Conservation (phyloP, 1,284 basidiomycete genomes). For the Sporisorium sorghi region DNA sequence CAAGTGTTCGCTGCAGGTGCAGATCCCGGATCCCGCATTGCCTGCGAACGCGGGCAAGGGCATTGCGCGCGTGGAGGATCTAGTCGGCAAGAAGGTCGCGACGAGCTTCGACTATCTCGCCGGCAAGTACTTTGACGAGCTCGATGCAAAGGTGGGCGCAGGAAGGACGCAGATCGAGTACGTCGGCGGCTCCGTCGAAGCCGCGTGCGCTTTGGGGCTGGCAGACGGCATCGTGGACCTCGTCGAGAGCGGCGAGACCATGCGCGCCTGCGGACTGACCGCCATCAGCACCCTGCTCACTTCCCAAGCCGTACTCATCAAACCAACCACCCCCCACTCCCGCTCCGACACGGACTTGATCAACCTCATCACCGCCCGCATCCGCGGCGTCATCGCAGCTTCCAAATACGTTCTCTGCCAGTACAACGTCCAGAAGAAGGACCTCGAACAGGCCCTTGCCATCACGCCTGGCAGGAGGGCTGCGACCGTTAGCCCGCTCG, state of each 20-base stretch:
- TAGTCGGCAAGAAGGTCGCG: constrained; percentile 90
- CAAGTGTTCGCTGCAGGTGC: constrained; percentile 92
- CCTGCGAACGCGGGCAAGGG: constrained; percentile 70
- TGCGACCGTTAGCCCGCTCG: constrained; percentile 88
- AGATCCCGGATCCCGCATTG: constrained; percentile 80
- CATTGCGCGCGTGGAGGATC: constrained; percentile 80
- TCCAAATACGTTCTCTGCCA: constrained; percentile 87
- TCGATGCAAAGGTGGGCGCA: constrained; percentile 75
- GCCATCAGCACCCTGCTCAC: constrained; percentile 83
- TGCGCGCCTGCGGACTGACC: constrained; percentile 96
- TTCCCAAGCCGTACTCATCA: constrained; percentile 94
- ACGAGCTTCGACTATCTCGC: constrained; percentile 93
- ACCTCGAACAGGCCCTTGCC: constrained; percentile 76
- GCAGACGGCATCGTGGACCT: constrained; percentile 85
- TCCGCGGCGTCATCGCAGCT: constrained; percentile 93
- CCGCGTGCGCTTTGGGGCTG: constrained; percentile 93
- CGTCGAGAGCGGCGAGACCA: constrained; percentile 95
- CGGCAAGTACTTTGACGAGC: constrained; percentile 79
- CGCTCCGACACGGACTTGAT: constrained; percentile 77
- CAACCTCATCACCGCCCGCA: constrained; percentile 83
- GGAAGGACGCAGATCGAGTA: constrained; percentile 87
- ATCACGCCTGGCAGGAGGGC: constrained; percentile 91
- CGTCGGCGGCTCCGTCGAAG: constrained; percentile 96
- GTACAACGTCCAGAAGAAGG: constrained; percentile 84
- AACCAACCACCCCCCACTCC: constrained; percentile 78